Base-by-base conservation (phyloP, 1,139 yeast species). In the Debaryomyces subglobosus region DNA sequence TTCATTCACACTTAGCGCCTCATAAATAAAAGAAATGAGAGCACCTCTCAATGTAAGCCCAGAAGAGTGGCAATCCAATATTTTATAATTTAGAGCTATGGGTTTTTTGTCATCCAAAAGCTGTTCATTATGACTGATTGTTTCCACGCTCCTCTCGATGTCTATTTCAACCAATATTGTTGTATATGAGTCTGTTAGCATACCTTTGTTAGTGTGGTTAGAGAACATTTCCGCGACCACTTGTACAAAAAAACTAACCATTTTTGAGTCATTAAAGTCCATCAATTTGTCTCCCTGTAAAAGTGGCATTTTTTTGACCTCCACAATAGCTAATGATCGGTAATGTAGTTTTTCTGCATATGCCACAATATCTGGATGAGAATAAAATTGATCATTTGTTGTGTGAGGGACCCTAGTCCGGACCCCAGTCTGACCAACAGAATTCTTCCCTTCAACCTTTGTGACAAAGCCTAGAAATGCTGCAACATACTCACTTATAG, bases 41-140 rank as follows among this genome's bases (percentile, higher is more conserved):
- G 21, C 41, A 4, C 41, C 41, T 16, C 30, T 38, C 30, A 38
- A 25, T 21, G 27, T 36, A 21, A 38, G 23, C 13, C 32, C 32
- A 2, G 32, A 38, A 2, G 41, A 38, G 20, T 38, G 41, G n/a
- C 30, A 27, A 24, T 24, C 21, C 12, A 38, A 38, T 3, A 44
- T 9, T 30, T 38, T 44, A 21, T 44, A 44, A 9, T 27, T 44
- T n/a, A 44, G 12, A 3, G 46, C 43, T 16, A 44, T 20, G 23
- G 39, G 12, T 12, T 38, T 38, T 12, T n/a, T 27, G 3, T 21
- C 39, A 27, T 38, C 32, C 9, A 21, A 32, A 16, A 9, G 23
- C n/a, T 12, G 4, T 12, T 16, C 15, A 5, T n/a, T 39, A 5
- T 30, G 25, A 12, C 20, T 30, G 29, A 39, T 29, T 15, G 25